Percentiles rank a stretch among this genome's conserved stretches.
Conservation (phyloP, 2,329 filamentous ascomycete genomes). For the Ceratocystis huliohia region DNA sequence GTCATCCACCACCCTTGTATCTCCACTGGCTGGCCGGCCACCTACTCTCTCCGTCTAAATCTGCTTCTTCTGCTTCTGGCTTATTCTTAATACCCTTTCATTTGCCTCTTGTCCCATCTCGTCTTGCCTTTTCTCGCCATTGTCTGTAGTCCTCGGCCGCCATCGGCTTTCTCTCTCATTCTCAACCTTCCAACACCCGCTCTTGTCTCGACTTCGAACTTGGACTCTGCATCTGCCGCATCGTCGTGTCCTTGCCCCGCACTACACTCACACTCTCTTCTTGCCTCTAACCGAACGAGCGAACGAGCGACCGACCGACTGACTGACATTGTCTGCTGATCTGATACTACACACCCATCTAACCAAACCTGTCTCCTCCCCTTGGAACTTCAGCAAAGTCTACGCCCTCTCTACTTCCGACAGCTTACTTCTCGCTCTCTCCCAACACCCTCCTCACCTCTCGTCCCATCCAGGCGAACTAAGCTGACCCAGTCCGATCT, state of each 20-base stretch:
- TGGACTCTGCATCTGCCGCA: not conserved
- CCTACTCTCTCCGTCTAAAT: not conserved
- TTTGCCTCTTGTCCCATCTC: not conserved
- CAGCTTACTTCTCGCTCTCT: no score
- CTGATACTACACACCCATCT: no score
- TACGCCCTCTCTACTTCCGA: no score
- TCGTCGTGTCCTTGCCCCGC: not conserved
- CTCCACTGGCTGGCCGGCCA: not conserved
- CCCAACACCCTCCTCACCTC: not conserved
- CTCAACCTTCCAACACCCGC: no score
- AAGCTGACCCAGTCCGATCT: not conserved
- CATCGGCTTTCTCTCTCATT: not conserved
- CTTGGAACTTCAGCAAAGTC: no score
- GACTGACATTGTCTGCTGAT: no score
- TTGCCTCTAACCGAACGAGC: not conserved
- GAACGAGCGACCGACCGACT: no score
- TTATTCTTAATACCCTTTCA: not conserved
- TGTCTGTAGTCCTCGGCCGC: not conserved
- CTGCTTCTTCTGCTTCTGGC: not conserved
- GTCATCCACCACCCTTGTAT: not conserved
- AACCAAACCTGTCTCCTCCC: no score
- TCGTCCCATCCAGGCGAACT: not conserved
- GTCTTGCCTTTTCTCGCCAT: no score
- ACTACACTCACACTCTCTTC: not conserved
- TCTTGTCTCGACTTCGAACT: not conserved